Conservation (phyloP, 768 basidiomycete genomes). For the Mycena metata region DNA sequence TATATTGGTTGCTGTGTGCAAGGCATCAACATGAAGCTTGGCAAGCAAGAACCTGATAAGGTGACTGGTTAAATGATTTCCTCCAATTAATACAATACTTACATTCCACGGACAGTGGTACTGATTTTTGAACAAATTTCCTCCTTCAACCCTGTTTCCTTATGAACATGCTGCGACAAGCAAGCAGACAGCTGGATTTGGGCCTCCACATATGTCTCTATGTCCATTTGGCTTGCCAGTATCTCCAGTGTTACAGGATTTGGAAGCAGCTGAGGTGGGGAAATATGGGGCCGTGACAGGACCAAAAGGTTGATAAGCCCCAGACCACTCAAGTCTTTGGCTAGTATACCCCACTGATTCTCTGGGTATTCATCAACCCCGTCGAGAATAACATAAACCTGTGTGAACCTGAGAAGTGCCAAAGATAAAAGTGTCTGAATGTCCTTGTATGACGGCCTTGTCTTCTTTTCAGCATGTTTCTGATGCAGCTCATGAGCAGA, state of each 20-base stretch:
- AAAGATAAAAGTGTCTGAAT: neutral
- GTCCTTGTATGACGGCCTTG: neutral
- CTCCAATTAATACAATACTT: neutral
- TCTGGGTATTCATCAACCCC: conserved; percentile 21
- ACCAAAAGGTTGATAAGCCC: neutral
- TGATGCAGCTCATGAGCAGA: neutral
- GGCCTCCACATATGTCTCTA: neutral
- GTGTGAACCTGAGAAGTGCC: neutral
- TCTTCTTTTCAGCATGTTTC: neutral
- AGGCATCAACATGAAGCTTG: conserved; percentile 2
- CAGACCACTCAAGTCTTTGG: neutral
- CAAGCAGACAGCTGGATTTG: neutral
- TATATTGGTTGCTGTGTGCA: too few relatives aligned
- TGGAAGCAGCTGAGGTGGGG: neutral
- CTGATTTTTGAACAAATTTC: neutral
- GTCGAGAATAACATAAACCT: conserved; percentile 19
- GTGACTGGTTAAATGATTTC: neutral
- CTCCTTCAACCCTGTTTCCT: neutral
- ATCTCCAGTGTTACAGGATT: neutral
- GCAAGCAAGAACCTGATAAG: conserved; percentile 20
- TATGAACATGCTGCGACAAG: neutral
- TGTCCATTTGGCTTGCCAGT: neutral
- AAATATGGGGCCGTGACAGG: conserved; percentile 5
- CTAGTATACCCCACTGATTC: neutral
- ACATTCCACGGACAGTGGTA: conserved; percentile 10